Base-by-base conservation (phyloP, 2,329 filamentous ascomycete genomes). In the Aspergillus pseudonomiae region DNA sequence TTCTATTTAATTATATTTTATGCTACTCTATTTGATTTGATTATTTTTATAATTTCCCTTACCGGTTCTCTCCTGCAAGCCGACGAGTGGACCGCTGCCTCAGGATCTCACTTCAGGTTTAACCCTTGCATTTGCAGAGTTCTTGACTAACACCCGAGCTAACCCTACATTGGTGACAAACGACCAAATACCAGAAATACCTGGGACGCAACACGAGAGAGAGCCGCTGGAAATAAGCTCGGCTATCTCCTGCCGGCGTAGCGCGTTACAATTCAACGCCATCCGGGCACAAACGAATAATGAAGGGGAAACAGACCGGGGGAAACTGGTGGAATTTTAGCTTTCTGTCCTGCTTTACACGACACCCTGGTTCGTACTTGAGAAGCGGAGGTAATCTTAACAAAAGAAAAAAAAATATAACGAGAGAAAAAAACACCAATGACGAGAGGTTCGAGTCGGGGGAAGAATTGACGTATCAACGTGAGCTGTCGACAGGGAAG, bases 391-490 rank as follows among this genome's bases (percentile, higher is more conserved):
- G 32, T 55, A 55, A 55, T 55, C 45, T 26, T 48, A 48, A 26
- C 39, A n/a, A 19, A 41, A 39, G 6, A 41, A 41, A 41, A n/a
- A 7, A 41, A 41, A n/a, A 9, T n/a, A 19, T 10, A 6, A n/a
- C n/a, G n/a, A 52, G 26, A n/a, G 30, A 16, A 28, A 11, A 52
- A 52, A 52, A 52, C 7, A 30, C 10, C 46, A 19, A 50, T 10
- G 9, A 30, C 14, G 9, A 19, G 26, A 50, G 26, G 24, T 50
- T 50, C 46, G 7, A 50, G 46, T 32, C 48, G 30, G 45, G 41
- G 11, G 60, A 39, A 62, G 62, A 73, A 70, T 65, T 63, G 72
- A 75, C 72, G 66, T 71, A 72, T 75, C 73, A 70, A 67, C 69
- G 65, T 69, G 70, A 72, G 68, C 66, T 67, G 65, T 73, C 70